Evolutionary conservation across 169 alveolate species (phyloP), one percentile per base, ranked within the genome.

Genomic region (Cyclospora cayetanensis): DNA sequence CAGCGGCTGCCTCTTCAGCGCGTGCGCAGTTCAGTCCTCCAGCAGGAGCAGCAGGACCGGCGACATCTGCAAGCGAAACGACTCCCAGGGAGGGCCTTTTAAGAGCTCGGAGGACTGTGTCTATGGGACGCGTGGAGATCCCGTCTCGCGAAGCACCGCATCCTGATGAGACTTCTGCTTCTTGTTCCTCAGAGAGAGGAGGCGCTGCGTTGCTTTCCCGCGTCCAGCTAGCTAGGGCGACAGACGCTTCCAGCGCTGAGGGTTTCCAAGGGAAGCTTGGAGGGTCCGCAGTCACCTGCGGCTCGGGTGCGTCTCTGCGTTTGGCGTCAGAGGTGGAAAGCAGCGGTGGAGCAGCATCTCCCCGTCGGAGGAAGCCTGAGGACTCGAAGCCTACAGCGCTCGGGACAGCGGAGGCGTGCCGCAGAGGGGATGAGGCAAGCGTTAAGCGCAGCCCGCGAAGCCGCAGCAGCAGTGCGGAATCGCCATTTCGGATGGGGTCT

Each of bases 381-480:
- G 89, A 20, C 52, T 29, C n/a, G 25, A 77, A 77, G n/a, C 12
- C 42, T 50, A 5, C 41, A 7, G 1, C 60, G 15, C 76, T 80
- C 15, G 15, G 2, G 89, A 52, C n/a, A 80, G 31, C 89, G 22
- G n/a, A 46, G 60, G 60, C 60, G 7, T 80, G 89, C 76, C 35
- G 89, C 39, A 52, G 74, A 52, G 43, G 72, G 52, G 89, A 41
- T 29, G 35, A 34, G 34, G 89, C 72, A 29, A 80, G 52, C 31
- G 11, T 34, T 11, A 53, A 52, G 5, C 74, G 89, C 5, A 34
- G 55, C 25, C 76, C 89, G 20, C 89, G 89, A n/a, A 80, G 89
- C 89, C 89, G 89, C 50, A 80, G 89, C 50, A 80, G 89, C 74
- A 80, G 89, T 53, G 15, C 89, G 27, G 89, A 80, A 53, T 63